A percentile compares a stretch with the other conserved stretches of the same genome.
Evolutionary conservation across 106 monocot species (phyloP).

Genomic region (Acorus gramineus): DNA sequence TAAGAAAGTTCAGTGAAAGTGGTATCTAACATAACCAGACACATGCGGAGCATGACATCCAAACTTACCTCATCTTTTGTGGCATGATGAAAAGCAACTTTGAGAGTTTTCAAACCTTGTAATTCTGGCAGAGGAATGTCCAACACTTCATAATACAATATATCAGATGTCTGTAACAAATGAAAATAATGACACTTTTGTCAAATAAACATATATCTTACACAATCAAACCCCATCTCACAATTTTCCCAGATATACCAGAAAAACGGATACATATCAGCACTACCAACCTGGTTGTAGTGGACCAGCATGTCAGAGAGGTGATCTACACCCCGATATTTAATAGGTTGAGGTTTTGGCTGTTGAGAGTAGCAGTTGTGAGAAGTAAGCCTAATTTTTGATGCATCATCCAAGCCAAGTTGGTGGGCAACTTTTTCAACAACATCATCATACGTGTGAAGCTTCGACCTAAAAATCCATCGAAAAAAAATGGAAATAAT

Average conservation of each 20-base stretch:
- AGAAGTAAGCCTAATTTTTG: slow-evolving; percentile 92
- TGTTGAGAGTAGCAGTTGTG: slow-evolving; percentile 98
- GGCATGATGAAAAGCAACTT: slow-evolving; percentile 96
- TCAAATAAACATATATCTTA: too few species aligned
- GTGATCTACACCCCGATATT: slow-evolving; percentile 88
- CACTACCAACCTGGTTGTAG: slow-evolving; percentile 69
- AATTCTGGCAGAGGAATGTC: slow-evolving; percentile 95
- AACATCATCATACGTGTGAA: slow-evolving; percentile 81
- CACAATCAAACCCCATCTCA: too few species aligned
- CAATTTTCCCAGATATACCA: background rate
- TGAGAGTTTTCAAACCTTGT: slow-evolving; percentile 87
- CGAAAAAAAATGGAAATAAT: background rate
- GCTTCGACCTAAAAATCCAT: slow-evolving; percentile 57
- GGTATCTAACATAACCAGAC: background rate
- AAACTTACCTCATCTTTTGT: slow-evolving; percentile 77
- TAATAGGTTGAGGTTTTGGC: slow-evolving; percentile 96
- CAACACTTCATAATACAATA: slow-evolving; percentile 90
- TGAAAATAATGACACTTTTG: background rate
- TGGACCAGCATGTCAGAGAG: slow-evolving; percentile 90
- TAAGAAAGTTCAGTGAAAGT: background rate
- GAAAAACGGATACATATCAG: background rate
- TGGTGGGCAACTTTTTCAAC: slow-evolving; percentile 79
- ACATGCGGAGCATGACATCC: background rate
- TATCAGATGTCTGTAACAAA: slow-evolving; percentile 73
- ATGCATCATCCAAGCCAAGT: slow-evolving; percentile 83